A percentile compares a stretch with the other conserved stretches of the same genome.
These are phyloP conservation scores for Wickerhamiella australiensis DNA, from an alignment of 805 yeast species.

Conservation along the genomic window DNA sequence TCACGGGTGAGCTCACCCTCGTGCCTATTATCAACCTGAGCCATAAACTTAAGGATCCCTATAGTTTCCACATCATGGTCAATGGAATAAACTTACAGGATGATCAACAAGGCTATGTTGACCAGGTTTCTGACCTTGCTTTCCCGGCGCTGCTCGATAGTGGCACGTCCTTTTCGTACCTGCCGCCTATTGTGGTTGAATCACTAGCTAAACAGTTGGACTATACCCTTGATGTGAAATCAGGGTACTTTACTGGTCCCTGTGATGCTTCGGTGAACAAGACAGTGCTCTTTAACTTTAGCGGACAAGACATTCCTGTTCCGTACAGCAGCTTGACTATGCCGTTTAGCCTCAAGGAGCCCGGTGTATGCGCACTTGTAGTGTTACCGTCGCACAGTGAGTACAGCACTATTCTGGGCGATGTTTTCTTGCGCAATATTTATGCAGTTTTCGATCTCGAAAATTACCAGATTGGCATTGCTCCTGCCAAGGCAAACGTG, in stretches of 20 bases:
- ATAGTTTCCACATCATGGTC: conserved; percentile 15
- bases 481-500: conserved; percentile 33
- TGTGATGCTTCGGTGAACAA: conserved; percentile 24
- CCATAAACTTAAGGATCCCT: conserved; percentile 2
- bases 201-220: conserved; percentile 27
- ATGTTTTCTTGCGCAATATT: conserved; percentile 50
- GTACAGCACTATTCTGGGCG: conserved; percentile 43
- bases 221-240: conserved; percentile 30
- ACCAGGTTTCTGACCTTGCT: not conserved
- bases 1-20: conserved; percentile 26
- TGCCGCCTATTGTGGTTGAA: conserved; percentile 32
- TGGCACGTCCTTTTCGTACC: conserved; percentile 42
- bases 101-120: not conserved
- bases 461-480: conserved; percentile 44
- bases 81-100: conserved; percentile 11
- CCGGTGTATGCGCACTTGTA: conserved; percentile 19
- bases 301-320: conserved; percentile 21
- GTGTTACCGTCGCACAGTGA: conserved; percentile 24
- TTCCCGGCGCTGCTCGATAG: conserved; percentile 42
- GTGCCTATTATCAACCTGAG: conserved; percentile 20
- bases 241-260: conserved; percentile 28
- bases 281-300: conserved; percentile 29
- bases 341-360: conserved; percentile 29
- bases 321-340: conserved; percentile 22
- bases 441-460: conserved; percentile 63